Evolutionary conservation across 2,329 filamentous ascomycete genomes (phyloP).

Genomic region (Biscogniauxia sp.): DNA sequence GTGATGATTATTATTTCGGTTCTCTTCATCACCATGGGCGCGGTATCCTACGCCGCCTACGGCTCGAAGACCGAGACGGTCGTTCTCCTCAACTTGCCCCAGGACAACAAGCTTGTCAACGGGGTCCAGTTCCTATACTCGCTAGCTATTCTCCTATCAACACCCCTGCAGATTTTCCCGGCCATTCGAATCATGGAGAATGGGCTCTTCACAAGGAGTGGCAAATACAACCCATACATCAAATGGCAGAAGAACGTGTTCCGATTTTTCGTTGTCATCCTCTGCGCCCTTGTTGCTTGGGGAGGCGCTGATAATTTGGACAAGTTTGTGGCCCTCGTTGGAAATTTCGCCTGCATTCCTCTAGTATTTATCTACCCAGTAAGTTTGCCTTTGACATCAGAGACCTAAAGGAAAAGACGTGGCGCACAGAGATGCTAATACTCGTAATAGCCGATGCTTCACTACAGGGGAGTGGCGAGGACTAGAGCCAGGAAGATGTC

Average conservation of each 20-base stretch:
- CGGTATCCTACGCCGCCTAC: constrained; percentile 92
- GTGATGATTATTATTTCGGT: constrained; percentile 96
- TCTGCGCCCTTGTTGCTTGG: constrained; percentile 88
- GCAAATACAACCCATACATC: constrained; percentile 97
- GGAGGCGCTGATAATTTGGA: constrained; percentile 88
- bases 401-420: not conserved
- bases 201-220: constrained; percentile 86
- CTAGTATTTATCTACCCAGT: constrained; percentile 97
- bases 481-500: constrained; percentile 64
- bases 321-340: constrained; percentile 95
- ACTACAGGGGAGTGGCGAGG: constrained; percentile 76
- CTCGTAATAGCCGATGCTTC: constrained; percentile 73
- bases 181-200: constrained; percentile 97
- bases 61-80: constrained; percentile 95
- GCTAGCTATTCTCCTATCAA: constrained; percentile 93
- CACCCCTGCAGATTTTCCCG: constrained; percentile 94
- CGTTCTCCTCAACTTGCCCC: constrained; percentile 91
- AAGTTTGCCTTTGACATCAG: constrained; percentile 42
- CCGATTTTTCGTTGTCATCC: constrained; percentile 85
- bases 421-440: not conserved
- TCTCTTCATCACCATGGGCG: constrained; percentile 87
- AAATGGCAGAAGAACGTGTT: constrained; percentile 99
- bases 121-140: constrained; percentile 95
- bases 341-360: constrained; percentile 96
- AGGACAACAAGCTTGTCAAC: constrained; percentile 94